These are phyloP conservation scores for Tephrocybe sp. DNA, from an alignment of 768 basidiomycete species.

Conservation along the genomic window DNA sequence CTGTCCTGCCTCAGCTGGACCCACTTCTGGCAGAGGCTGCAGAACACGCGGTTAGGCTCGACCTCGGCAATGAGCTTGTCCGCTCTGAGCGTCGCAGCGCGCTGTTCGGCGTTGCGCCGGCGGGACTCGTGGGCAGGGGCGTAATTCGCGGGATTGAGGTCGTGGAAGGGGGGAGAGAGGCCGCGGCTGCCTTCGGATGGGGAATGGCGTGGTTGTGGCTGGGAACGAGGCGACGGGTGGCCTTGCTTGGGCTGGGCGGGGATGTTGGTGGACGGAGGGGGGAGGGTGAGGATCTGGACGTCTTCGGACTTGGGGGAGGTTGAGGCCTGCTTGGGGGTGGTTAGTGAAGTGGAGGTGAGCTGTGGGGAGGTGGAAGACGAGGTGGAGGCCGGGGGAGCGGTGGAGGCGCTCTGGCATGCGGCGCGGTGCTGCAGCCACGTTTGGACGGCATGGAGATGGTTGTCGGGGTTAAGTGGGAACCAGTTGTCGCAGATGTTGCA, in stretches of 20 bases:
- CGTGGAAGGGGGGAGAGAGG: conserved; percentile 41
- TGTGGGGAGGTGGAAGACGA: neutral
- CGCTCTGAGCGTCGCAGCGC: conserved; percentile 66
- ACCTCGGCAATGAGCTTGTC: conserved; percentile 68
- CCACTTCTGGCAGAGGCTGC: conserved; percentile 77
- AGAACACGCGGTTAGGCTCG: conserved; percentile 75
- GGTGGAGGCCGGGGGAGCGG: neutral
- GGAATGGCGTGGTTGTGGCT: neutral
- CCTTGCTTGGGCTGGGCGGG: neutral
- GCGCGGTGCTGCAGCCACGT: conserved; percentile 66
- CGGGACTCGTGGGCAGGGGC: conserved; percentile 64
- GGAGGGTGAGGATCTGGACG: conserved; percentile 9
- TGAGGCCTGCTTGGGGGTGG: neutral
- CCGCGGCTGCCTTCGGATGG: neutral
- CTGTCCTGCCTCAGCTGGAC: conserved; percentile 79
- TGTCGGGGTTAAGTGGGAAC: conserved; percentile 61
- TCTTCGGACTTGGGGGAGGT: conserved; percentile 12
- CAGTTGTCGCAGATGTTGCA: conserved; percentile 71
- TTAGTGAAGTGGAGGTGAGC: conserved; percentile 7
- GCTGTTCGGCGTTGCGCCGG: conserved; percentile 76
- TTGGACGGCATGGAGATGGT: conserved; percentile 61
- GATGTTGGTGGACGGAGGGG: neutral
- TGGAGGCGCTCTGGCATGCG: conserved; percentile 43
- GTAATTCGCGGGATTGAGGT: conserved; percentile 58
- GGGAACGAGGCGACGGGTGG: neutral